Conservation (phyloP, 164 flowering plant genomes). For the Vitis labrusca region DNA sequence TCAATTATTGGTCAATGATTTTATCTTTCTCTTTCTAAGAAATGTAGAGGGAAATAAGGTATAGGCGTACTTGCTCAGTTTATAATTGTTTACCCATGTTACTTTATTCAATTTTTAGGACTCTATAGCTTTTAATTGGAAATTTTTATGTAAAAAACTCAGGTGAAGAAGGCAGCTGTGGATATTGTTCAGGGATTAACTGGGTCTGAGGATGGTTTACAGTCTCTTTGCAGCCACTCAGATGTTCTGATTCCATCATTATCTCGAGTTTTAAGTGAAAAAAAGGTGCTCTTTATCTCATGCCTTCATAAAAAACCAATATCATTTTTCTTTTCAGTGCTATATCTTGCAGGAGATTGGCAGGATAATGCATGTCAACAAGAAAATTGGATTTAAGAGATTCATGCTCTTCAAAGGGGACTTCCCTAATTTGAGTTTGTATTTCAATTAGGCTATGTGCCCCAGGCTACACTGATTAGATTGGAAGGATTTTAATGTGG, state of each 20-base stretch:
- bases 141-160: constrained; percentile 1
- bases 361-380: background rate
- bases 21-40: too few relatives aligned
- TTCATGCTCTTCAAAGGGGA: background rate
- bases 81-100: background rate
- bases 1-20: too few relatives aligned
- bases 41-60: too few relatives aligned
- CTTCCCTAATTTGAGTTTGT: background rate
- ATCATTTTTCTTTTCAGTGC: background rate
- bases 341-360: background rate
- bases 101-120: background rate
- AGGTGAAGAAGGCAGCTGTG: constrained; percentile 84
- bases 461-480: background rate
- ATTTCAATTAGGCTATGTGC: background rate
- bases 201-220: constrained; percentile 81
- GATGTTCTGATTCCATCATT: constrained; percentile 51
- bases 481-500: background rate
- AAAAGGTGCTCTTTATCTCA: constrained; percentile 21
- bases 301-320: background rate
- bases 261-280: constrained; percentile 57
- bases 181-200: constrained; percentile 83
- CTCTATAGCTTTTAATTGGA: background rate
- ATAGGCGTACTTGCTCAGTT: background rate
- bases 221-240: constrained; percentile 50
- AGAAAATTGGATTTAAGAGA: background rate